phyloP scores from a whole-genome alignment of 805 yeast genomes.

The Pichia kluyveri region DNA sequence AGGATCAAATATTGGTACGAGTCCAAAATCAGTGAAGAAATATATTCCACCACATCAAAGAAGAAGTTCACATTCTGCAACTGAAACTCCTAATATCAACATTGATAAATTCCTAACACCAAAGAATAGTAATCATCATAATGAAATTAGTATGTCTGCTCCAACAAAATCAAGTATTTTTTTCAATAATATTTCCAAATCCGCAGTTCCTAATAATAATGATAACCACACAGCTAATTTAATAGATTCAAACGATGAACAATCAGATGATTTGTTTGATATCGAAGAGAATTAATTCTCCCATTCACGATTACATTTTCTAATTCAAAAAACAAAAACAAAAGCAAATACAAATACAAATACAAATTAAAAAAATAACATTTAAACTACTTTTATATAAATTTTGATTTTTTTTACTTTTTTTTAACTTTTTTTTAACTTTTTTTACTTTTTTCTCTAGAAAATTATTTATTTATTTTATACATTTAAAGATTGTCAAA shows the following conservation, averaged over 20 bases:
- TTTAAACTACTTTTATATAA: neutral
- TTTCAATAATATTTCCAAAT: neutral
- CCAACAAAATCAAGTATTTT: conserved; percentile 22
- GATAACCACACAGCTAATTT: neutral
- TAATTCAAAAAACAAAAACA: neutral
- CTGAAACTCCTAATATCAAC: conserved; percentile 12
- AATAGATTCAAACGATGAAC: neutral
- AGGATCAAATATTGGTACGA: conserved; percentile 15
- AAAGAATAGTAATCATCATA: neutral
- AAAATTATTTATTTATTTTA: neutral
- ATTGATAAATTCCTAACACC: neutral
- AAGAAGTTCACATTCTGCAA: conserved; percentile 24
- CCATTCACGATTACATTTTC: neutral
- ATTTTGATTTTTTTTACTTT: neutral
- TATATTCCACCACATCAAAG: conserved; percentile 52
- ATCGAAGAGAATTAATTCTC: conserved; percentile 8
- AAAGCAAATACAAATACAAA: neutral
- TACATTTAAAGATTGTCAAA: neutral
- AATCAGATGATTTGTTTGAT: conserved; percentile 10
- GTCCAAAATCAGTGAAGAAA: conserved; percentile 15
- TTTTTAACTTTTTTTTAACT: neutral
- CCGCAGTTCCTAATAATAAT: neutral
- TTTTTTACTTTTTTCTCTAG: neutral
- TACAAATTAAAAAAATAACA: too few species aligned
- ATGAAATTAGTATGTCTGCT: conserved; percentile 21